Evolutionary conservation across 108 stramenopile species (phyloP), one percentile per base, ranked within the genome.

Genomic region (Discostella pseudostelligera): DNA sequence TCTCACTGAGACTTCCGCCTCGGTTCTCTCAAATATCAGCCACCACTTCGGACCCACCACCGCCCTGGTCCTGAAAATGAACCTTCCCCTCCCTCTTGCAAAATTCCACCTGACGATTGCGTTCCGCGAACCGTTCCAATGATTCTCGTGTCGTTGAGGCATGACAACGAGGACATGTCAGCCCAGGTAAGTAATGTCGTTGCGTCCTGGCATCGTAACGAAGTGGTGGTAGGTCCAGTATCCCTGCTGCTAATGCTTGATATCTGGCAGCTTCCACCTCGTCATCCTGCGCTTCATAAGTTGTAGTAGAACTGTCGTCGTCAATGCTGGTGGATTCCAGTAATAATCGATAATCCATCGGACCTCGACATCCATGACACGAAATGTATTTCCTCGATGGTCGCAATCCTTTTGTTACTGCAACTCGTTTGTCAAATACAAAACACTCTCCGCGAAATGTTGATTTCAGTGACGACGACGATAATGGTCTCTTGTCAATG

Each of bases 381-480:
- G 71, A 73, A 10, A 82, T 49, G 59, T 79, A 90, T 1, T 58
- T 72, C 2, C 47, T 64, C 13, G 82, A 69, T 16, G 88, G 88
- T 51, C 69, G 32, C 53, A 86, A 63, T 0, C 86, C 87, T 54
- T 88, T 83, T 35, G 83, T 81, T 4, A 93, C 85, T 0, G 88
- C 88, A 3, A 87, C 84, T 14, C 92, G 79, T 50, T 87, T 87
- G 69, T 93, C 92, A 59, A 93, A 93, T 22, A 93, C 92, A 60
- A 90, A 88, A 59, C 92, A 93, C 36, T 90, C 92, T 32, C 92
- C 92, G 8, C 78, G 64, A 69, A 83, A 92, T 19, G 82, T 71
- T 4, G 84, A 84, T n/a, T 43, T 61, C 11, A 39, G n/a, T 24
- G 25, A 14, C 8, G 44, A 61, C 1, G 42, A 17, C 11, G 46